These are phyloP conservation scores for Larix kaempferi DNA, from an alignment of 75 land plant genomes.

Conservation along the genomic window DNA sequence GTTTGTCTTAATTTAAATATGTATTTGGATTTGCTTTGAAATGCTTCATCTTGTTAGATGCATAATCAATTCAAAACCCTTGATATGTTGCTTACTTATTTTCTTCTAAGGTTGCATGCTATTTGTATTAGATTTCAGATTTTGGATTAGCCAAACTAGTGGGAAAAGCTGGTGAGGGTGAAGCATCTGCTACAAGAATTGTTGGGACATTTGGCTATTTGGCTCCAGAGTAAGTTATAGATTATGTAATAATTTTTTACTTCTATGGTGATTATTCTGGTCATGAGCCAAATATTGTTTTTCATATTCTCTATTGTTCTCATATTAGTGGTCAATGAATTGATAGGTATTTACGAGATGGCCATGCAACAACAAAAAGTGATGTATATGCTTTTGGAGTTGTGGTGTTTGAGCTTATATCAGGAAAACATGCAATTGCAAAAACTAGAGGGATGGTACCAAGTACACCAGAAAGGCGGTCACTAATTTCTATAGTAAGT, in stretches of 20 bases:
- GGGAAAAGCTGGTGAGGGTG: constrained; percentile 38
- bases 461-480: constrained; percentile 68
- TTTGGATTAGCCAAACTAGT: constrained; percentile 71
- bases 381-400: constrained; percentile 95
- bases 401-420: constrained; percentile 76
- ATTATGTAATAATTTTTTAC: too few species aligned
- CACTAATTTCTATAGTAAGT: constrained; percentile 77
- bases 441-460: constrained; percentile 28
- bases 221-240: constrained; percentile 55
- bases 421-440: constrained; percentile 75
- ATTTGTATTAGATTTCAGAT: constrained; percentile 51
- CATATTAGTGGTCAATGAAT: not conserved
- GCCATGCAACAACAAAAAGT: constrained; percentile 71
- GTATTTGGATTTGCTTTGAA: not conserved
- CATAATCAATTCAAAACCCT: too few species aligned
- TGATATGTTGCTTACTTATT: not conserved
- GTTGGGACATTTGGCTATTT: constrained; percentile 78
- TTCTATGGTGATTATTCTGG: too few species aligned
- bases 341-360: constrained; percentile 72
- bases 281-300: too few species aligned
- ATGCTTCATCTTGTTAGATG: too few species aligned
- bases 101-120: not conserved
- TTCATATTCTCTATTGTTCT: not conserved
- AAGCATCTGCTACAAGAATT: constrained; percentile 30
- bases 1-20: not conserved